Conservation (phyloP, 805 yeast genomes). For the Spathaspora hagerdaliae region DNA sequence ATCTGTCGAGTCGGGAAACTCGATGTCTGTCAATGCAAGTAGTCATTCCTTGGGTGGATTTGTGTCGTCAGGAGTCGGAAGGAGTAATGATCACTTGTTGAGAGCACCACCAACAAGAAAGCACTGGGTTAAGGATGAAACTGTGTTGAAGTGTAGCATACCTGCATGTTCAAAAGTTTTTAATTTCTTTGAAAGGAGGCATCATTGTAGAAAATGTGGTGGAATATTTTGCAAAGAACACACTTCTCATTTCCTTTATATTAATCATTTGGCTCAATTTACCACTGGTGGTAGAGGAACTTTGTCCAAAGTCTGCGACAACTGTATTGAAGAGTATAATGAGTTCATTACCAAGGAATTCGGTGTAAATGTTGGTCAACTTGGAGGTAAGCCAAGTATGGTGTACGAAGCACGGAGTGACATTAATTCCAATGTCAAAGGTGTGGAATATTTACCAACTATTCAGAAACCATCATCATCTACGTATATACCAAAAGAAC, state of each 20-base stretch:
- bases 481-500: too few species aligned
- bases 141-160: conserved; percentile 58
- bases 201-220: conserved; percentile 85
- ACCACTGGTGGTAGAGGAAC: conserved; percentile 66
- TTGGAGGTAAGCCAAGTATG: background rate
- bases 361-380: conserved; percentile 15
- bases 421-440: too few species aligned
- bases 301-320: conserved; percentile 65
- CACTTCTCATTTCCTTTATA: conserved; percentile 51
- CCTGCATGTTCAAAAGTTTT: conserved; percentile 57
- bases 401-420: background rate
- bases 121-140: conserved; percentile 75
- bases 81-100: conserved; percentile 22
- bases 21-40: background rate
- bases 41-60: background rate
- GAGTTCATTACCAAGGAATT: conserved; percentile 41
- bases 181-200: conserved; percentile 74
- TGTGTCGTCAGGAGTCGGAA: background rate
- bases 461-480: too few species aligned
- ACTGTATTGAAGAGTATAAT: conserved; percentile 61
- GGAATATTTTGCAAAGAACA: conserved; percentile 74
- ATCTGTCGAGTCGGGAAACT: conserved; percentile 21
- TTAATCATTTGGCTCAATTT: conserved; percentile 57
- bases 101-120: conserved; percentile 48
- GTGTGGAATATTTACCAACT: too few species aligned